Conservation (phyloP, 257 asterid species). For the Solanum arcanum region DNA sequence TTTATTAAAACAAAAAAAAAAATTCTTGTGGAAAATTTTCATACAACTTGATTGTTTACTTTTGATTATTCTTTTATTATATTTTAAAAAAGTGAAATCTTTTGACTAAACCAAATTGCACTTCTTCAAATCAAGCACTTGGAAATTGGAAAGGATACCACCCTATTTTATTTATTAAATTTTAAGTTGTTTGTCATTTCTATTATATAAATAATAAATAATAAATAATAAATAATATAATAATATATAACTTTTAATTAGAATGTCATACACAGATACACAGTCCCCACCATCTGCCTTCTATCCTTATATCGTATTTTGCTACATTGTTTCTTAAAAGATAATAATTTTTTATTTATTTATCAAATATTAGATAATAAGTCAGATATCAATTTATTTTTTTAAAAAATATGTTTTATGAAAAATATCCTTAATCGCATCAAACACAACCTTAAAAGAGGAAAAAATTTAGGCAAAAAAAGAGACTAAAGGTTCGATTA, state of each 20-base stretch:
- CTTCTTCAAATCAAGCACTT: background rate
- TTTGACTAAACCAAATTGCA: background rate
- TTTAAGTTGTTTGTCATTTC: background rate
- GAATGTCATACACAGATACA: background rate
- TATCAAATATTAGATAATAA: too few species aligned
- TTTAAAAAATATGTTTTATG: too few species aligned
- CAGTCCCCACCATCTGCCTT: background rate
- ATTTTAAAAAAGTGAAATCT: background rate
- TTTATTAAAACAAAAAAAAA: background rate
- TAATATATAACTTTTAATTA: too few species aligned
- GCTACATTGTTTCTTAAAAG: background rate
- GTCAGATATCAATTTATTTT: fast-evolving
- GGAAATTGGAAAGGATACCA: background rate
- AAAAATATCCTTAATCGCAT: too few species aligned
- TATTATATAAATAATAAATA: too few species aligned
- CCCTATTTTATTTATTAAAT: background rate
- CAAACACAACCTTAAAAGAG: background rate
- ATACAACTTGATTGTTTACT: background rate
- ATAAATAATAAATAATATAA: too few species aligned
- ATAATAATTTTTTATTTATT: too few species aligned
- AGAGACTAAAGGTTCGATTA: background rate
- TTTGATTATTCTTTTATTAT: background rate
- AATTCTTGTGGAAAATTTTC: background rate
- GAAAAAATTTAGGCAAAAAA: too few species aligned
- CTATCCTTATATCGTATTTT: too few species aligned